phyloP scores from a whole-genome alignment of 306 rosid genomes.

The Alnus rubra region DNA sequence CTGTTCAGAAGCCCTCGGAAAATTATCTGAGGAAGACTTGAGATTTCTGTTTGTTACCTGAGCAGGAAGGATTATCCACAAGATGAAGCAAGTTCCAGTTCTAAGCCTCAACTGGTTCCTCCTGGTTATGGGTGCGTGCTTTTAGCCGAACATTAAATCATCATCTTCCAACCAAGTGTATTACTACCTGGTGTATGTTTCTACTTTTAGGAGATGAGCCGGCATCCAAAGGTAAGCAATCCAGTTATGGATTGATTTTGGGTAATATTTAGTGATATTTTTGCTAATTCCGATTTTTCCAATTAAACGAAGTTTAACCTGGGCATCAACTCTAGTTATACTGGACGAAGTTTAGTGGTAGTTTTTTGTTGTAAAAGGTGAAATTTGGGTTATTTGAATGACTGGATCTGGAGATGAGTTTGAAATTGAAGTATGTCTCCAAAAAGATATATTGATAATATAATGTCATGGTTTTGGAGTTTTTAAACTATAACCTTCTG shows the following conservation, averaged over 20 bases:
- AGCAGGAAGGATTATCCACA: slow-evolving; percentile 11
- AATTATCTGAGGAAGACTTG: slow-evolving; percentile 69
- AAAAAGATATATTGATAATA: no score
- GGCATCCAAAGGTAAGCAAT: neutral
- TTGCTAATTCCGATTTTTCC: neutral
- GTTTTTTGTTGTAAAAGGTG: no score
- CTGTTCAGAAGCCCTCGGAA: slow-evolving; percentile 71
- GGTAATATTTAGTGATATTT: neutral
- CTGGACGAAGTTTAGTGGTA: no score
- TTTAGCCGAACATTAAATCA: neutral
- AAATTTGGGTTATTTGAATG: no score
- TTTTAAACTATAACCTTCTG: no score
- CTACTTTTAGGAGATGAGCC: neutral
- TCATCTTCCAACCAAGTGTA: neutral
- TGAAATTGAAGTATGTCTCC: no score
- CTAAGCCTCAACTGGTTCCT: neutral
- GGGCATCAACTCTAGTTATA: neutral
- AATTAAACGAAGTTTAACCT: neutral
- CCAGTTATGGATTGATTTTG: neutral
- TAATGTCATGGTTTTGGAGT: no score
- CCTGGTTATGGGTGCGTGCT: neutral
- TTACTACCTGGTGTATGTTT: neutral
- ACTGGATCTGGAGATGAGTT: no score
- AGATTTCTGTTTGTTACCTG: slow-evolving; percentile 55
- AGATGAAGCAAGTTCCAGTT: slow-evolving; percentile 4